phyloP scores from a whole-genome alignment of 139 green algal genomes.

The Chlamydomonas sp. region DNA sequence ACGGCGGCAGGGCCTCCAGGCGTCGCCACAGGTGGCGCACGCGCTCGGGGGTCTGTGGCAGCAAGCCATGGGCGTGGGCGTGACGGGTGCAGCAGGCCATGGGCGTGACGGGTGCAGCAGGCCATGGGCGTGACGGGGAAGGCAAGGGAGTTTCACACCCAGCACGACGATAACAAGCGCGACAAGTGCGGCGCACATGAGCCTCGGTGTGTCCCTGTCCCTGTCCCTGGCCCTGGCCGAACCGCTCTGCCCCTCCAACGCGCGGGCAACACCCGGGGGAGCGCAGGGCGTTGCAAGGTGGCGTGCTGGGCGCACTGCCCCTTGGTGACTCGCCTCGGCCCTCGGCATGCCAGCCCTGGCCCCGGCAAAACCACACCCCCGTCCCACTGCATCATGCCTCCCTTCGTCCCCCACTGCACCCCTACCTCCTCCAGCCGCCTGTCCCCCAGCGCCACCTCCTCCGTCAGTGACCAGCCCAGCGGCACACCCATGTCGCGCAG shows the following conservation, averaged over 20 bases:
- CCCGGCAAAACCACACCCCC: not conserved
- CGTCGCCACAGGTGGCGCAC: not conserved
- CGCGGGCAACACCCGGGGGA: not conserved
- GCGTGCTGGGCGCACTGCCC: not conserved
- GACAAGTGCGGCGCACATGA: not conserved
- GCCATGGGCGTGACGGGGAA: not conserved
- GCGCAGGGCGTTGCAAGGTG: not conserved
- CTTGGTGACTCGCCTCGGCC: not conserved
- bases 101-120: not conserved
- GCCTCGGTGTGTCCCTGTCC: not conserved
- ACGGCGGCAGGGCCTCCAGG: not conserved
- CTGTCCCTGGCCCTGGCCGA: not conserved
- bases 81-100: not conserved
- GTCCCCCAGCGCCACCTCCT: constrained; percentile 48
- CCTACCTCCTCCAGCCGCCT: constrained; percentile 51
- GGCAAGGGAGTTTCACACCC: not conserved
- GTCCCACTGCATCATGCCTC: not conserved
- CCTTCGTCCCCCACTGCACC: not conserved
- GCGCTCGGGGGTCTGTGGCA: not conserved
- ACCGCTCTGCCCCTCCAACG: not conserved
- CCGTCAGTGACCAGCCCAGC: constrained; percentile 64
- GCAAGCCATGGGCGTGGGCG: not conserved
- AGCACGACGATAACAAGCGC: not conserved
- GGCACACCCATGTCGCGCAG: constrained; percentile 76
- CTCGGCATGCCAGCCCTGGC: not conserved